A percentile compares a stretch with the other conserved stretches of the same genome.
Evolutionary conservation across 164 flowering plant genomes (phyloP).

Genomic region (Akebia trifoliata): DNA sequence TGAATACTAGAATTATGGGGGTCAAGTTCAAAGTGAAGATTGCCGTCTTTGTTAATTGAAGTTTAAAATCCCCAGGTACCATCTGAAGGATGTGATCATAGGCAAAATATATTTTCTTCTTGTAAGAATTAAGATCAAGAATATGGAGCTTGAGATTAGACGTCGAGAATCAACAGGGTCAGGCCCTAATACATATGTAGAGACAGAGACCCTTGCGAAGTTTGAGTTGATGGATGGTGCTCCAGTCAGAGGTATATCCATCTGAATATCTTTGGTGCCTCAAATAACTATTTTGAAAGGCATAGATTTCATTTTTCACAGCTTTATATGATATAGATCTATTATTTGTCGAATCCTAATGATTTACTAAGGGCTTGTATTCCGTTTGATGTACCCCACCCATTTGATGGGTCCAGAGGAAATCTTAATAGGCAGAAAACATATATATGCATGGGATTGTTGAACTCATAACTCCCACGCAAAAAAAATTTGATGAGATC

Average conservation of each 20-base stretch:
- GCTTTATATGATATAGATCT: not conserved
- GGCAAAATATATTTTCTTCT: slow-evolving; percentile 95
- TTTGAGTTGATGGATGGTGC: slow-evolving; percentile 98
- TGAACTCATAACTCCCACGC: no score
- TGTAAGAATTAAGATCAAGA: slow-evolving; percentile 88
- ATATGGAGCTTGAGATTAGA: slow-evolving; percentile 96
- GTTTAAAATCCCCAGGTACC: slow-evolving; percentile 57
- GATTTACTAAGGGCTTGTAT: no score
- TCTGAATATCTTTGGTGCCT: not conserved
- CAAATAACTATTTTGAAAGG: not conserved
- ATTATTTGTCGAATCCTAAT: no score
- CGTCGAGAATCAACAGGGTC: slow-evolving; percentile 98
- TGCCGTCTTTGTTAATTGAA: slow-evolving; percentile 8
- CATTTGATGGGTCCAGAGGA: no score
- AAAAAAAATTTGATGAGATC: no score
- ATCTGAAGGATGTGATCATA: slow-evolving; percentile 87
- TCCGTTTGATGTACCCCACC: no score
- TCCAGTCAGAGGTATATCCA: slow-evolving; percentile 80
- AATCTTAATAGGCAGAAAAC: no score
- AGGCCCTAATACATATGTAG: slow-evolving; percentile 87
- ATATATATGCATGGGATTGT: no score
- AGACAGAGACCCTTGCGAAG: slow-evolving; percentile 92
- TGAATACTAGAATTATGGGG: not conserved
- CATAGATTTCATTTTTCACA: not conserved
- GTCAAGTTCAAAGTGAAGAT: not conserved